Base-by-base conservation (phyloP, 192 early-diverging fungal species). In the Coemansia nantahalensis region DNA sequence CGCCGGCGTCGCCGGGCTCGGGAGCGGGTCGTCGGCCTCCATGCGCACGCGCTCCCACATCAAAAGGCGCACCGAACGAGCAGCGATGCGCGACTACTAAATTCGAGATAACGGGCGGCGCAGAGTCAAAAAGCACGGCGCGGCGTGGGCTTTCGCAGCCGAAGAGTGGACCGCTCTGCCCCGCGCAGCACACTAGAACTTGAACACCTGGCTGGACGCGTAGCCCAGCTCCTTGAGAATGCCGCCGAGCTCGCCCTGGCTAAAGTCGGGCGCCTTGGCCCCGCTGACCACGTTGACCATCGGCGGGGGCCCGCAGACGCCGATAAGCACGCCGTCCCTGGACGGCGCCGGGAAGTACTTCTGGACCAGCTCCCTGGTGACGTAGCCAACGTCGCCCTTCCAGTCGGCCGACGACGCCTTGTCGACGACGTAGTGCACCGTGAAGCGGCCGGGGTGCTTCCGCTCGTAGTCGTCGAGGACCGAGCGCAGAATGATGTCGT, bases 161-260 rank as follows among this genome's bases (percentile, higher is more conserved):
- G 26, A 28, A 28, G 26, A 28, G 26, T 5, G 7, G 26, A 28
- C 4, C 26, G 26, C 26, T 3, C 26, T 5, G 26, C 26, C 3
- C 26, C 3, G 26, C 26, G 26, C 26, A 28, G 7, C 30, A 21
- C 21, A 26, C 11, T 63, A 92, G 54, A 90, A 90, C 75, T 92
- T 92, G 68, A 86, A 88, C n/a, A 94, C 90, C 52, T 91, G 79
- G 15, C 80, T 51, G 8, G 80, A 69, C 28, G 75, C 77, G 66
- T 85, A 86, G 11, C 90, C 88, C 42, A 90, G 68, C 65, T 86
- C 79, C 81, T 88, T 85, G 33, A 98, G 78, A n/a, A 91, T 71
- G 40, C 95, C 95, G 19, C 66, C 70, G 36, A 98, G 60, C 18
- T 84, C 80, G 30, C 95, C 95, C 71, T 95, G 95, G 19, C 81